These are phyloP conservation scores for Schrenkiella parvula DNA, from an alignment of 345 rosid genomes.

Conservation along the genomic window DNA sequence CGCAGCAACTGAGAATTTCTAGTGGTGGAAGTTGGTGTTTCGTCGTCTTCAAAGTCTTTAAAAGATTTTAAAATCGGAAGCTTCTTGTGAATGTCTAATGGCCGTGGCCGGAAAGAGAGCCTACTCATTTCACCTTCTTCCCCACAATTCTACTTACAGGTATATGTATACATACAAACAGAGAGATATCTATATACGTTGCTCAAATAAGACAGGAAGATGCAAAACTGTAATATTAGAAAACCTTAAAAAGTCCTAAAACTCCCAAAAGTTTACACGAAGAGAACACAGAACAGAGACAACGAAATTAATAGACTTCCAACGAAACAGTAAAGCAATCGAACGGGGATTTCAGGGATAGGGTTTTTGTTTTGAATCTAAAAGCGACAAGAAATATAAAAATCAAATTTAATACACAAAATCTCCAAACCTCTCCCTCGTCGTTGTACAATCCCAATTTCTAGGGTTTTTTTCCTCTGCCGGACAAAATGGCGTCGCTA, in stretches of 20 bases:
- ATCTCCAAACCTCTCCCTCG: not conserved
- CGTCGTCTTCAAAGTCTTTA: slow-evolving; percentile 95
- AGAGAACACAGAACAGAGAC: not conserved
- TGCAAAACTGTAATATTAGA: not conserved
- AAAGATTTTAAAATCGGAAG: slow-evolving; percentile 87
- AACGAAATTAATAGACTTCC: not conserved
- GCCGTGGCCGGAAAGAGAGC: slow-evolving; percentile 92
- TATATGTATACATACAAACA: not conserved
- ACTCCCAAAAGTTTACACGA: not conserved
- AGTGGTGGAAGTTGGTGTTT: slow-evolving; percentile 62
- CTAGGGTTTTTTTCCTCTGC: slow-evolving; percentile 15
- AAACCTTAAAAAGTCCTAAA: not conserved
- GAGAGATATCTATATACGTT: not conserved
- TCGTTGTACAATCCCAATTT: slow-evolving; percentile 16
- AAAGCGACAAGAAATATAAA: not conserved
- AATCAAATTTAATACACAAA: not conserved
- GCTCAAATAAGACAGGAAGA: slow-evolving; percentile 3
- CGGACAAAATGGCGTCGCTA: slow-evolving; percentile 1
- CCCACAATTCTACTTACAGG: slow-evolving; percentile 13
- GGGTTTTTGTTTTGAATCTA: slow-evolving; percentile 18
- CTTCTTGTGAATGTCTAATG: slow-evolving; percentile 93
- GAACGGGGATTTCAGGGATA: slow-evolving; percentile 18
- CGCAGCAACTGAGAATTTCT: slow-evolving; percentile 80
- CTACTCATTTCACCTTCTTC: slow-evolving; percentile 63
- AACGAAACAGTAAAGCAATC: slow-evolving; percentile 3